Evolutionary conservation across 2,329 filamentous ascomycete genomes (phyloP).

Genomic region (Graphilbum fragrans): DNA sequence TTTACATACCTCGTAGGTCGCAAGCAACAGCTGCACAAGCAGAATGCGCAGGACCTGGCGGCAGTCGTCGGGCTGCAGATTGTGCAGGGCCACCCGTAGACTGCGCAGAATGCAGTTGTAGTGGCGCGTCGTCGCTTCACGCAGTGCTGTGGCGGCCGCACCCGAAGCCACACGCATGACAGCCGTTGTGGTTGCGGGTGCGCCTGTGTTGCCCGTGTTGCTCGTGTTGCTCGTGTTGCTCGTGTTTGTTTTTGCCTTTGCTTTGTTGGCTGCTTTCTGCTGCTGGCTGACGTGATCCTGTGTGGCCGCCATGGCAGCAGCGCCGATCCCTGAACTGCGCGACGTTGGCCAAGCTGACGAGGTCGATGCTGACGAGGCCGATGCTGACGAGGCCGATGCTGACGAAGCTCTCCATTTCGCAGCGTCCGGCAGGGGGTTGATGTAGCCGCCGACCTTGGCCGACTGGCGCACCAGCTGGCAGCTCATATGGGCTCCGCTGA

Average conservation of each 20-base stretch:
- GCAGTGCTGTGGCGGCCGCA: constrained; percentile 4
- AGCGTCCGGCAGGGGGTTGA: background rate
- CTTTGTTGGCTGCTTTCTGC: too few species aligned
- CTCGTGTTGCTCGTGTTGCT: too few species aligned
- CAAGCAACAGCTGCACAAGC: constrained; percentile 8
- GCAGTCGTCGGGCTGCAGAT: constrained; percentile 7
- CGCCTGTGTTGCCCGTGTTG: too few species aligned
- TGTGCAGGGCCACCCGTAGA: constrained; percentile 7
- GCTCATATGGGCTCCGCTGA: constrained; percentile 9
- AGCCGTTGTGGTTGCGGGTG: background rate
- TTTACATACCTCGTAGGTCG: constrained; percentile 8
- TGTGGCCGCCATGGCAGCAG: too few species aligned
- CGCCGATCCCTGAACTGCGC: too few species aligned
- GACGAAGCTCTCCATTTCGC: background rate
- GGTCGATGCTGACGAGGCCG: too few species aligned
- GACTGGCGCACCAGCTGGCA: constrained; percentile 3
- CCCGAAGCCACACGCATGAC: background rate
- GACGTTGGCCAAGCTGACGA: too few species aligned
- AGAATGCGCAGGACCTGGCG: constrained; percentile 10
- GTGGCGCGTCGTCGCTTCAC: constrained; percentile 11
- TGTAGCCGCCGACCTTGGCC: background rate
- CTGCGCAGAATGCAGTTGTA: constrained; percentile 11
- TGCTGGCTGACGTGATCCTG: too few species aligned
- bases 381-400: too few species aligned
- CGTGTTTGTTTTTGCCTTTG: too few species aligned